Conservation (phyloP, 306 rosid species). For the Pueraria montana region DNA sequence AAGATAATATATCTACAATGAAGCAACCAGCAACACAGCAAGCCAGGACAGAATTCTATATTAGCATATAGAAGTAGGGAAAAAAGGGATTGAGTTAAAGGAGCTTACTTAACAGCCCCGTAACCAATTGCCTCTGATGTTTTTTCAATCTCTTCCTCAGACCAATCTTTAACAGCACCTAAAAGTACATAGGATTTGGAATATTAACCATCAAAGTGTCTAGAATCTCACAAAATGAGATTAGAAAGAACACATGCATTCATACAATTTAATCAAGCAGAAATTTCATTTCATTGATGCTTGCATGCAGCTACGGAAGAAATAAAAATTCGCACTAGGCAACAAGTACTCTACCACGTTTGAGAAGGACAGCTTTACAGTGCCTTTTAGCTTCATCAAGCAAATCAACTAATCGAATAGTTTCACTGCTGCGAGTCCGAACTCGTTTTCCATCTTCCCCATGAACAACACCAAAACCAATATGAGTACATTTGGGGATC, state of each 20-base stretch:
- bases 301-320: slow-evolving; percentile 23
- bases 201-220: slow-evolving; percentile 14
- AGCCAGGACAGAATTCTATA: slow-evolving; percentile 8
- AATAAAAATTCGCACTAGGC: slow-evolving; percentile 4
- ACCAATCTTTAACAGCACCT: slow-evolving; percentile 72
- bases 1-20: too few relatives aligned
- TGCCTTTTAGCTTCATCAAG: slow-evolving; percentile 97
- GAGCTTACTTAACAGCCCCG: slow-evolving; percentile 87
- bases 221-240: background rate
- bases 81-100: background rate
- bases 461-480: slow-evolving; percentile 94
- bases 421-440: slow-evolving; percentile 83
- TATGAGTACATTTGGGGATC: slow-evolving; percentile 76
- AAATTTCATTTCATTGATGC: slow-evolving; percentile 22
- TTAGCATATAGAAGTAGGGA: background rate
- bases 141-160: slow-evolving; percentile 76
- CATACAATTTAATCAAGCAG: slow-evolving; percentile 12
- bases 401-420: slow-evolving; percentile 79
- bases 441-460: slow-evolving; percentile 95
- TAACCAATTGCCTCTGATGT: slow-evolving; percentile 85
- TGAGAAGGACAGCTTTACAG: slow-evolving; percentile 71
- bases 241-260: background rate
- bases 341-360: slow-evolving; percentile 72
- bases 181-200: slow-evolving; percentile 29
- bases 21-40: background rate